Evolutionary conservation across 495 filamentous ascomycete genomes (phyloP).

Genomic region (Xylona heveae): DNA sequence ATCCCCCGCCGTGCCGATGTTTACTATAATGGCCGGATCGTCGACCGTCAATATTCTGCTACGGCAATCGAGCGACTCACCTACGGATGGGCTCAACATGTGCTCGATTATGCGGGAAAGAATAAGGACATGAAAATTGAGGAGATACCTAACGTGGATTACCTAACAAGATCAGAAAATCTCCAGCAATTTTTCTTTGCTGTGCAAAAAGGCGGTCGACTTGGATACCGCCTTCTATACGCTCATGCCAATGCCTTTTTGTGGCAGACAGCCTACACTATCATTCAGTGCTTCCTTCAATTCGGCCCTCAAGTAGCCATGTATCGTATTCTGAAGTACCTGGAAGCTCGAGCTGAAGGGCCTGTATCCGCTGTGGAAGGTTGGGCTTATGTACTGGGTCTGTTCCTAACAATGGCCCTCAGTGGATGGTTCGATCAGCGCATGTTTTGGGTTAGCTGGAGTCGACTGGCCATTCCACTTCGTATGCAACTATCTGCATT

Average conservation of each 20-base stretch:
- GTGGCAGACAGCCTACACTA: slow-evolving; percentile 30
- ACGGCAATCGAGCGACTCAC: slow-evolving; percentile 39
- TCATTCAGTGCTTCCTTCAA: slow-evolving; percentile 29
- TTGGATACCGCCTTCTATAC: slow-evolving; percentile 38
- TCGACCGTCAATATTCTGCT: slow-evolving; percentile 41
- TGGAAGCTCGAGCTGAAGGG: slow-evolving; percentile 35
- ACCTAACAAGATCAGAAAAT: slow-evolving; percentile 23
- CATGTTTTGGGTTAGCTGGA: slow-evolving; percentile 43
- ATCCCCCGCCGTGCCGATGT: slow-evolving; percentile 52
- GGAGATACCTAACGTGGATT: slow-evolving; percentile 35
- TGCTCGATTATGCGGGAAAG: slow-evolving; percentile 30
- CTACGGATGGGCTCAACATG: slow-evolving; percentile 34
- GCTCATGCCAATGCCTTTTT: slow-evolving; percentile 30
- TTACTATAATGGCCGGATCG: slow-evolving; percentile 26
- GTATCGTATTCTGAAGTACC: slow-evolving; percentile 32
- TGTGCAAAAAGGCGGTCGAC: slow-evolving; percentile 22
- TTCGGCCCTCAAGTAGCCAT: slow-evolving; percentile 54
- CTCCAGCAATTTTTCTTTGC: slow-evolving; percentile 28
- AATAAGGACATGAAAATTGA: slow-evolving; percentile 34
- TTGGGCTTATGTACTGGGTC: slow-evolving; percentile 45
- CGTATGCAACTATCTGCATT: slow-evolving; percentile 48
- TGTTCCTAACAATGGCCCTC: slow-evolving; percentile 31
- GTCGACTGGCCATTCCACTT: slow-evolving; percentile 39
- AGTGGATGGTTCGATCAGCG: slow-evolving; percentile 26
- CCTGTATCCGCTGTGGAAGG: slow-evolving; percentile 20